Conservation (phyloP, 2,329 filamentous ascomycete genomes). For the Acrodontium crateriforme region DNA sequence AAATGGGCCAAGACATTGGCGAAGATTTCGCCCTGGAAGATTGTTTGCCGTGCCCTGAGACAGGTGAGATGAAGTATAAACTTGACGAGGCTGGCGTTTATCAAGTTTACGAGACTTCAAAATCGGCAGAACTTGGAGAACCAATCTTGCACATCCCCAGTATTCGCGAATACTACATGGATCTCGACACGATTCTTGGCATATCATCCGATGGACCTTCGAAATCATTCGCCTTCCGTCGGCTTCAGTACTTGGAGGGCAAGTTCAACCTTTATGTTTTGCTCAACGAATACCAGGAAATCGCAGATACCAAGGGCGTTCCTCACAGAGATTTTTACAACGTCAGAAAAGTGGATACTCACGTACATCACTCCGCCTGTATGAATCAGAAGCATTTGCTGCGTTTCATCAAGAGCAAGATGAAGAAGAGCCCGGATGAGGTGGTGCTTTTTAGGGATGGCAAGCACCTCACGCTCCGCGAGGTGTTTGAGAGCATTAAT, state of each 20-base stretch:
- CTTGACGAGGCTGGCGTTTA: constrained; percentile 79
- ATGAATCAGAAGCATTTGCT: constrained; percentile 99
- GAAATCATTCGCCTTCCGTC: constrained; percentile 92
- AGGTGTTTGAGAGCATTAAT: constrained; percentile 96
- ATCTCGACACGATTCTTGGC: constrained; percentile 71
- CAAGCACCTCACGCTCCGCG: constrained; percentile 74
- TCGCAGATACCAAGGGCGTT: constrained; percentile 93
- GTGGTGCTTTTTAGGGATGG: constrained; percentile 85
- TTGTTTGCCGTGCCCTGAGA: constrained; percentile 55
- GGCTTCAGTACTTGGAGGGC: constrained; percentile 87
- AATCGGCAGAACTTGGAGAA: constrained; percentile 45
- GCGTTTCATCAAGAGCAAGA: constrained; percentile 98
- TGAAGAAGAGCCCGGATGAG: constrained; percentile 96
- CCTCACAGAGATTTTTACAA: constrained; percentile 99
- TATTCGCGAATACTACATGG: constrained; percentile 89
- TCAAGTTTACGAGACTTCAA: constrained; percentile 69
- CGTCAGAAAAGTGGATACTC: constrained; percentile 94
- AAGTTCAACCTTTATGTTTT: constrained; percentile 93
- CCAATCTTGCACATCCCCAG: constrained; percentile 79
- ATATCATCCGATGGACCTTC: constrained; percentile 91
- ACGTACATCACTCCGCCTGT: constrained; percentile 96
- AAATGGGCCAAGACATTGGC: constrained; percentile 79
- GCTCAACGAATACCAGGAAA: constrained; percentile 94
- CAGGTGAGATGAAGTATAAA: constrained; percentile 59
- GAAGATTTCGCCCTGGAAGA: constrained; percentile 82